These are phyloP conservation scores for Pseudogymnoascus sp. DNA, from an alignment of 2,329 filamentous ascomycete species.

Conservation along the genomic window DNA sequence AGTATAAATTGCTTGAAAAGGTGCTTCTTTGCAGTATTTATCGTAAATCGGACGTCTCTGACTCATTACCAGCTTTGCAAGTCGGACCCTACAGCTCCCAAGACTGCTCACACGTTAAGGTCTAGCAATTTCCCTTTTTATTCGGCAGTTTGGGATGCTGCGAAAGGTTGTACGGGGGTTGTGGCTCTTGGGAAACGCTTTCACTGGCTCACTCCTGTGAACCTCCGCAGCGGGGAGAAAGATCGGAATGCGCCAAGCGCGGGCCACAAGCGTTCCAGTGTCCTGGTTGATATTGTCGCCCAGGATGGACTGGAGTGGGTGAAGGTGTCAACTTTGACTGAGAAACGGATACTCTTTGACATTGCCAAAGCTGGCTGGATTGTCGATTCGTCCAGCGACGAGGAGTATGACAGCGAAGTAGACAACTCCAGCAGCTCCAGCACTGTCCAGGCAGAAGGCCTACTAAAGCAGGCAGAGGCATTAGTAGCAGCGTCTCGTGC, in stretches of 20 bases:
- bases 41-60: constrained; percentile 6
- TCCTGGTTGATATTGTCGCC: constrained; percentile 56
- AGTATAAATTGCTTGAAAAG: constrained; percentile 40
- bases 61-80: constrained; percentile 16
- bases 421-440: constrained; percentile 31
- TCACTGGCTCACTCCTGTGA: constrained; percentile 33
- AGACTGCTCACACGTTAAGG: constrained; percentile 46
- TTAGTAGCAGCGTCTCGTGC: constrained; percentile 49
- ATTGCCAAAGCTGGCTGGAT: constrained; percentile 62
- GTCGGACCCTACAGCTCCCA: constrained; percentile 21
- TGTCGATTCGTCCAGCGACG: constrained; percentile 35
- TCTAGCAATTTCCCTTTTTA: constrained; percentile 62
- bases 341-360: constrained; percentile 57
- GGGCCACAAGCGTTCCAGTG: constrained; percentile 27
- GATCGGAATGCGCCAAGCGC: constrained; percentile 10
- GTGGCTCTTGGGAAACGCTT: constrained; percentile 49
- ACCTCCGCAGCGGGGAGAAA: constrained; percentile 14
- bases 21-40: constrained; percentile 19
- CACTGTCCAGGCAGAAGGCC: constrained; percentile 39
- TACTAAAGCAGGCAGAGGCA: constrained; percentile 52
- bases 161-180: constrained; percentile 48
- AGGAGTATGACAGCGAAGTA: constrained; percentile 33
- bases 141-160: constrained; percentile 53
- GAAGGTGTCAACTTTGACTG: constrained; percentile 58
- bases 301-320: constrained; percentile 57